These are phyloP conservation scores for Omphalotus olearius DNA, from an alignment of 1,284 basidiomycete genomes.

Conservation along the genomic window DNA sequence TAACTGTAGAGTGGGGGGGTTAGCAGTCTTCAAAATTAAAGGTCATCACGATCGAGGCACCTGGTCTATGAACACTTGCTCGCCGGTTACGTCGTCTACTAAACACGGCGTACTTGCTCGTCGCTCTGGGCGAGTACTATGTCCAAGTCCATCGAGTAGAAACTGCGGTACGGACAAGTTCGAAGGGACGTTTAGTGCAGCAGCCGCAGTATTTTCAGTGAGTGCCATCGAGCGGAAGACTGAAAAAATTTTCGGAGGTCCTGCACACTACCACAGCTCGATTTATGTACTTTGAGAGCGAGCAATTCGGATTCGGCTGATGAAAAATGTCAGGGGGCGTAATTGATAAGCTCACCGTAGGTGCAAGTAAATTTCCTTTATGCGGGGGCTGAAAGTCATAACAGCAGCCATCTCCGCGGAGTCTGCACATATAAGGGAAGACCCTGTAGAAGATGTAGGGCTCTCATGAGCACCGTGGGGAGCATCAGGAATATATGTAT, in stretches of 20 bases:
- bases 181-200: conserved; percentile 11
- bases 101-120: conserved; percentile 17
- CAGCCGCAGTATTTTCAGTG: conserved; percentile 3
- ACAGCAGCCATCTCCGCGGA: conserved; percentile 9
- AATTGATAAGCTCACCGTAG: conserved; percentile 11
- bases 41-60: conserved; percentile 8
- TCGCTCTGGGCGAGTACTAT: conserved; percentile 18
- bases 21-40: neutral
- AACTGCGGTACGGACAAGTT: conserved; percentile 21
- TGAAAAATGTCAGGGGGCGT: conserved; percentile 2
- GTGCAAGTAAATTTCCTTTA: conserved; percentile 1
- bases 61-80: conserved; percentile 17
- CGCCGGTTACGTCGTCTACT: conserved; percentile 20
- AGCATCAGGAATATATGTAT: neutral
- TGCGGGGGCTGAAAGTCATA: conserved; percentile 1
- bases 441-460: neutral
- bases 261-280: neutral
- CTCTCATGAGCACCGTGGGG: too few species aligned
- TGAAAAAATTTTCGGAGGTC: neutral
- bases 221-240: conserved; percentile 7
- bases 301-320: conserved; percentile 3
- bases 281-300: conserved; percentile 2
- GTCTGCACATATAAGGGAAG: neutral
- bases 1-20: conserved; percentile 12
- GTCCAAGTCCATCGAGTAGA: conserved; percentile 17